phyloP scores from a whole-genome alignment of 2,329 filamentous ascomycete genomes.

The Diaporthe batatas region DNA sequence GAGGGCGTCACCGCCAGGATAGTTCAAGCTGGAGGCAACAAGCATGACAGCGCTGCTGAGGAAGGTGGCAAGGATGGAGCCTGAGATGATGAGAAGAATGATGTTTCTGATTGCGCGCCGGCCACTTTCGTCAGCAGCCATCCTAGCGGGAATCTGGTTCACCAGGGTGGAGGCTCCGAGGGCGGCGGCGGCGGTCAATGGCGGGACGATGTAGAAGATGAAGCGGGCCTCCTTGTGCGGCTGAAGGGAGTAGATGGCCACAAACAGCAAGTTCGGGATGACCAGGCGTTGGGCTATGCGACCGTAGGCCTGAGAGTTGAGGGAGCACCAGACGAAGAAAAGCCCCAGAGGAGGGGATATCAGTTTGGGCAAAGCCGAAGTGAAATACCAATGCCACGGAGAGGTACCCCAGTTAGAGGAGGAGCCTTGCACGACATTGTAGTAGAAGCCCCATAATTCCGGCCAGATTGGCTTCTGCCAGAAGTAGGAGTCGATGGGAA shows the following conservation, averaged over 20 bases:
- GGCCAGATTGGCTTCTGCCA: conserved; percentile 93
- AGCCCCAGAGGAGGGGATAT: conserved; percentile 82
- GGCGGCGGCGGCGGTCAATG: conserved; percentile 82
- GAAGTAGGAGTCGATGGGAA: conserved; percentile 90
- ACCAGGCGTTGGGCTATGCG: conserved; percentile 64
- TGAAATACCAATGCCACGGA: conserved; percentile 89
- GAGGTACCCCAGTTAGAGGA: conserved; percentile 90
- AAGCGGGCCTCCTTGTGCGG: conserved; percentile 98
- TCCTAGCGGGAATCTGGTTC: conserved; percentile 48
- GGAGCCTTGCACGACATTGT: conserved; percentile 87
- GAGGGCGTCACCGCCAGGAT: conserved; percentile 89
- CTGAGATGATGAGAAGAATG: conserved; percentile 66
- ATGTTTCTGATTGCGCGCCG: conserved; percentile 59
- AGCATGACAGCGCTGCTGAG: conserved; percentile 76
- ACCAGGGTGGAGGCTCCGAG: conserved; percentile 80
- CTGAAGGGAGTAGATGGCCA: conserved; percentile 85
- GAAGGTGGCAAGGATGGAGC: conserved; percentile 71
- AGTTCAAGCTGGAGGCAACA: conserved; percentile 87
- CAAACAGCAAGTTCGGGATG: conserved; percentile 77
- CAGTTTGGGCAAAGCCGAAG: conserved; percentile 83
- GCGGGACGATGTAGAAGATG: conserved; percentile 88
- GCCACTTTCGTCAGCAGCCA: conserved; percentile 22
- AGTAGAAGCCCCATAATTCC: conserved; percentile 89
- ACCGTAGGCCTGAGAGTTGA: conserved; percentile 61
- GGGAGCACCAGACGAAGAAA: conserved; percentile 67